Conservation (phyloP, 2,329 filamentous ascomycete genomes). For the Colletotrichum liaoningense region DNA sequence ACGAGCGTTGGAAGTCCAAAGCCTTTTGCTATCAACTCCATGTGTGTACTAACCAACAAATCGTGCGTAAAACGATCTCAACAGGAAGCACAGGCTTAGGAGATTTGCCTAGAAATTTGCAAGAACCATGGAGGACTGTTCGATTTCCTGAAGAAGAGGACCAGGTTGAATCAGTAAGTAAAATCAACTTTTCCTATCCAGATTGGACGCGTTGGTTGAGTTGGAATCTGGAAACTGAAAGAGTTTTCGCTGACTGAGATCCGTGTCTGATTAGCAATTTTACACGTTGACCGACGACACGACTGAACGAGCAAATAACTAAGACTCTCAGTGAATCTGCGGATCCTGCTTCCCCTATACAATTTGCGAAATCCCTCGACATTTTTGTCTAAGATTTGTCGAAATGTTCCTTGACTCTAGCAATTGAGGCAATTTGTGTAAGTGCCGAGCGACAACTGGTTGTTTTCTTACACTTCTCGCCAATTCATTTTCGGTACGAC, state of each 20-base stretch:
- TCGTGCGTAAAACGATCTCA: neutral
- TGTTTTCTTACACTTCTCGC: neutral
- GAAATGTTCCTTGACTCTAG: too few relatives aligned
- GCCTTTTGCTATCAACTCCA: neutral
- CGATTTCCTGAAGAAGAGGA: neutral
- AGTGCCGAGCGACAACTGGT: too few relatives aligned
- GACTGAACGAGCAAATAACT: neutral
- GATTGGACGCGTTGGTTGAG: neutral
- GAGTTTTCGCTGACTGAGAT: neutral
- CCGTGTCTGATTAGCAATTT: neutral
- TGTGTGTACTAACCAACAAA: neutral
- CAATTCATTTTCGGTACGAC: too few relatives aligned
- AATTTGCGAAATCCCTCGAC: neutral
- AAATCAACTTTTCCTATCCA: neutral
- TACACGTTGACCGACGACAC: neutral
- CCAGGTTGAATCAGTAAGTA: neutral
- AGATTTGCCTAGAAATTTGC: neutral
- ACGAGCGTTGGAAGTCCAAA: neutral
- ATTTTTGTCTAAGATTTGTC: neutral
- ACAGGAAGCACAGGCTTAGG: neutral
- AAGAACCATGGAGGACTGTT: neutral
- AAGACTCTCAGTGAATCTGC: too few relatives aligned
- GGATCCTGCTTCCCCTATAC: neutral
- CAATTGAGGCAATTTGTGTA: too few relatives aligned
- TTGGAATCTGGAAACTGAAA: neutral